These are phyloP conservation scores for Lipomyces sp. DNA, from an alignment of 805 yeast genomes.

Conservation along the genomic window DNA sequence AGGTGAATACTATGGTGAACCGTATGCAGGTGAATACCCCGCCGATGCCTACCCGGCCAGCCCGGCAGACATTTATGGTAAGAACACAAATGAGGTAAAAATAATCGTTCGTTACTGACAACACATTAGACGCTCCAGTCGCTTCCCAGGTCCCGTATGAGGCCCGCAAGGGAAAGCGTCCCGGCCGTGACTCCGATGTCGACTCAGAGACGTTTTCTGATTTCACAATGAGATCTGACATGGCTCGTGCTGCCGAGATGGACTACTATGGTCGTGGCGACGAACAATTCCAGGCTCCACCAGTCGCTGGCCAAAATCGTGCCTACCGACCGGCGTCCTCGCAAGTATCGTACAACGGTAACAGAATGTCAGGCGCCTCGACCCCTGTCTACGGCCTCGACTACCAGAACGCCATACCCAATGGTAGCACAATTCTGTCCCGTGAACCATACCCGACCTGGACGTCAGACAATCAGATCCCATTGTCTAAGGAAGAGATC, in stretches of 20 bases:
- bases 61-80: constrained; percentile 52
- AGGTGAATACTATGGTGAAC: constrained; percentile 39
- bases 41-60: constrained; percentile 52
- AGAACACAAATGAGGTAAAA: not conserved
- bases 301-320: constrained; percentile 36
- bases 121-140: constrained; percentile 43
- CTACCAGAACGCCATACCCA: constrained; percentile 41
- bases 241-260: constrained; percentile 46
- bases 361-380: constrained; percentile 88
- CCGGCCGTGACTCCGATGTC: constrained; percentile 43
- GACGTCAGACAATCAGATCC: constrained; percentile 91
- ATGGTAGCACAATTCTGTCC: constrained; percentile 29
- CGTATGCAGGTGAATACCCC: constrained; percentile 41
- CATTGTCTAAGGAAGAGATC: constrained; percentile 72
- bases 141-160: constrained; percentile 40
- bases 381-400: constrained; percentile 87
- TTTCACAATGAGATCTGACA: constrained; percentile 52
- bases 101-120: constrained; percentile 5
- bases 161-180: constrained; percentile 36
- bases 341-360: constrained; percentile 79
- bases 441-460: constrained; percentile 97
- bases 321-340: constrained; percentile 47
- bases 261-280: constrained; percentile 49
- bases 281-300: constrained; percentile 43
- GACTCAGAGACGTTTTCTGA: constrained; percentile 50